Evolutionary conservation across 345 rosid genomes (phyloP).

Genomic region (Psidium friedrichsthalianum): DNA sequence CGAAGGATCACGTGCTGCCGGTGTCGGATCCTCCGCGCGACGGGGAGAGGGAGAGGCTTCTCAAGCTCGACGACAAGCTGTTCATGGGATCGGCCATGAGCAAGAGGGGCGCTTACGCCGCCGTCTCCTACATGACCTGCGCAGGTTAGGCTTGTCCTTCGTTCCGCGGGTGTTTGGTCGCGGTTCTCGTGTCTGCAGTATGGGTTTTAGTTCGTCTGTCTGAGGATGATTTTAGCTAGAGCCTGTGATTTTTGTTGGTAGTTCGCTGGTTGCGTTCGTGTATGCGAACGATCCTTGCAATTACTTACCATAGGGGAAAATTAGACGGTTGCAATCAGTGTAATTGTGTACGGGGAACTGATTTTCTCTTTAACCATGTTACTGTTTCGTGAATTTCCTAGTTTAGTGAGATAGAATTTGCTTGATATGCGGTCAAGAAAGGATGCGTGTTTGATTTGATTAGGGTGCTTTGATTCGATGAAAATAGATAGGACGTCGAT

Average conservation of each 20-base stretch:
- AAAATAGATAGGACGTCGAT: neutral
- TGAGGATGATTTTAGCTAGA: neutral
- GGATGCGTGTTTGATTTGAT: neutral
- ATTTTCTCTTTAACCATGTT: neutral
- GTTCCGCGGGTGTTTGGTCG: neutral
- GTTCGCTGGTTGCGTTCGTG: neutral
- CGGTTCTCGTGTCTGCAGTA: neutral
- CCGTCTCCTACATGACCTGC: constrained; percentile 85
- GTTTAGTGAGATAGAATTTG: neutral
- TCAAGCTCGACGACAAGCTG: constrained; percentile 53
- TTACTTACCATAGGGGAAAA: neutral
- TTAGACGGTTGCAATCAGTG: neutral
- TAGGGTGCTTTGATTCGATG: neutral
- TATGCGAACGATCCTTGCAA: neutral
- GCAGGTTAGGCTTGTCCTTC: constrained; percentile 36
- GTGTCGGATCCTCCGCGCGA: constrained; percentile 41
- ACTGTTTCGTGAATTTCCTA: neutral
- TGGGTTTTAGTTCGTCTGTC: neutral
- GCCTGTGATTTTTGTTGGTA: neutral
- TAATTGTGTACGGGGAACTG: neutral
- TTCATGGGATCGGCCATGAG: constrained; percentile 96
- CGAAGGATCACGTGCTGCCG: constrained; percentile 50
- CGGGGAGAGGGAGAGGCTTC: constrained; percentile 43
- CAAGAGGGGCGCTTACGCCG: constrained; percentile 77
- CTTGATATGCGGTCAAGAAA: neutral